Evolutionary conservation across 2,329 filamentous ascomycete species (phyloP).

Genomic region (Pseudofabraea citricarpa): DNA sequence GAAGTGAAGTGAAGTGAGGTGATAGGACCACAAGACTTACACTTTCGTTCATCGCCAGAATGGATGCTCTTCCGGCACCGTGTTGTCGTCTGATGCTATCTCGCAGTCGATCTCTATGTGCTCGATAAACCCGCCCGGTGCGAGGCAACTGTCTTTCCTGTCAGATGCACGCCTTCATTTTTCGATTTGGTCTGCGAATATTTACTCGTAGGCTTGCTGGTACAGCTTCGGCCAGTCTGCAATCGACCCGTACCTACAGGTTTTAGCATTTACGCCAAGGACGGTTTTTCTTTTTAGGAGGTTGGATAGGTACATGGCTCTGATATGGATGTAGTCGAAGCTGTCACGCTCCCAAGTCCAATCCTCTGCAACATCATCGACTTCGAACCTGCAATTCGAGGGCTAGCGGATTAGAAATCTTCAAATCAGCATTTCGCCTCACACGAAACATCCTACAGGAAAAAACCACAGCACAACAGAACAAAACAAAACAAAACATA

Average conservation of each 20-base stretch:
- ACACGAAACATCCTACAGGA: no score
- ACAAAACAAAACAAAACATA: background rate
- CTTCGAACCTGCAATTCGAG: slow-evolving; percentile 54
- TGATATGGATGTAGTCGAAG: slow-evolving; percentile 54
- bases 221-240: slow-evolving; percentile 51
- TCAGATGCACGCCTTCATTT: slow-evolving; percentile 13
- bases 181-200: background rate
- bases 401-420: slow-evolving; percentile 26
- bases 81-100: slow-evolving; percentile 37
- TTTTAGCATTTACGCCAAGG: background rate
- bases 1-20: background rate
- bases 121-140: slow-evolving; percentile 27
- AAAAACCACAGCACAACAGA: no score
- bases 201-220: slow-evolving; percentile 39
- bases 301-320: slow-evolving; percentile 37
- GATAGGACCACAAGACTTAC: background rate
- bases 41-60: slow-evolving; percentile 36
- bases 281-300: background rate
- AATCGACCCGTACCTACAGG: slow-evolving; percentile 38
- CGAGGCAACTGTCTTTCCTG: slow-evolving; percentile 24
- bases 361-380: slow-evolving; percentile 50
- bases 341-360: slow-evolving; percentile 36
- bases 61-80: slow-evolving; percentile 32
- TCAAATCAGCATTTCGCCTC: background rate
- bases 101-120: slow-evolving; percentile 9